These are phyloP conservation scores for Aspergillus sp. DNA, from an alignment of 2,329 filamentous ascomycete genomes.

Conservation along the genomic window DNA sequence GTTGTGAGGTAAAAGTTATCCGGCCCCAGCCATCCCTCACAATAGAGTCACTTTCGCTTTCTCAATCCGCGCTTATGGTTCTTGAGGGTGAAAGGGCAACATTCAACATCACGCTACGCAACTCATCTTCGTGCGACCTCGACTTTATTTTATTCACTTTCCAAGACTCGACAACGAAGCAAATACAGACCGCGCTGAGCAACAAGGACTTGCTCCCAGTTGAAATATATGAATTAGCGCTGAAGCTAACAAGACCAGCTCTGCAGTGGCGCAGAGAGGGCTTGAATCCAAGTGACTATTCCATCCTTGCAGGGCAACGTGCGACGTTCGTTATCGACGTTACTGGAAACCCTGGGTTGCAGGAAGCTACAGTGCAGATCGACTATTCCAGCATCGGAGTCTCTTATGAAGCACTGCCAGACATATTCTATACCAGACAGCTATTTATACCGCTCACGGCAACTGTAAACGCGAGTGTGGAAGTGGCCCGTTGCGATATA, in stretches of 20 bases:
- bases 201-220: conserved; percentile 75
- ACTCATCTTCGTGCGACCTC: conserved; percentile 71
- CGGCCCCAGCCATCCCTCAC: conserved; percentile 73
- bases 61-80: conserved; percentile 86
- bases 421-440: conserved; percentile 80
- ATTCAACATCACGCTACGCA: conserved; percentile 78
- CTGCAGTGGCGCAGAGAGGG: conserved; percentile 54
- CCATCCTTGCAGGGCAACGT: conserved; percentile 66
- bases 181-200: conserved; percentile 70
- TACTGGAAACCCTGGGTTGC: conserved; percentile 80
- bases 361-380: conserved; percentile 74
- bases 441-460: conserved; percentile 77
- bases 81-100: conserved; percentile 80
- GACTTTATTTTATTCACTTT: conserved; percentile 88
- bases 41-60: conserved; percentile 73
- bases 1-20: conserved; percentile 68
- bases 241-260: conserved; percentile 74
- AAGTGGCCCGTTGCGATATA: conserved; percentile 77
- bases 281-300: conserved; percentile 49
- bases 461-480: conserved; percentile 88
- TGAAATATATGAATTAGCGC: conserved; percentile 83
- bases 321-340: conserved; percentile 80
- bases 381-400: conserved; percentile 83
- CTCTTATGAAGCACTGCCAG: conserved; percentile 64
- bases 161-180: conserved; percentile 79